phyloP scores from a whole-genome alignment of 202 grass and related monocot genomes.

The Saccharum hybrid region DNA sequence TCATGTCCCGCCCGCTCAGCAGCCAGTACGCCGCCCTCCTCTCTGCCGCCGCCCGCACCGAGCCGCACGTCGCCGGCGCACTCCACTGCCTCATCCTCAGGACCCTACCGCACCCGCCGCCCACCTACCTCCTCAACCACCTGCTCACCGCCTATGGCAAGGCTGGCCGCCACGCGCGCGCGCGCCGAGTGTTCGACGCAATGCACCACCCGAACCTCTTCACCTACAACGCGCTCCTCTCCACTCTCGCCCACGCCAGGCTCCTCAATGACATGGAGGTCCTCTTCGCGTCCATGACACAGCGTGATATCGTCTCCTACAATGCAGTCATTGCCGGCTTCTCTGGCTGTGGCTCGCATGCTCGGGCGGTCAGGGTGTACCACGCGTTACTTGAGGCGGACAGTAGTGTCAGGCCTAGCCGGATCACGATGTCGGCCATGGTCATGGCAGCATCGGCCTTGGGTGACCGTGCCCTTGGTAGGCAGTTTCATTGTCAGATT shows the following conservation, averaged over 20 bases:
- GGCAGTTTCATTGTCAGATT: constrained; percentile 58
- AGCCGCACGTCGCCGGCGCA: not conserved
- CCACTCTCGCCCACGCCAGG: constrained; percentile 47
- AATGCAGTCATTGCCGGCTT: constrained; percentile 49
- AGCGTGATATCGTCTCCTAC: constrained; percentile 49
- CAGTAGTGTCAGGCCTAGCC: constrained; percentile 30
- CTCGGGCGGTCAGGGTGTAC: constrained; percentile 24
- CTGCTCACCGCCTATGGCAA: constrained; percentile 48
- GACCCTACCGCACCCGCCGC: constrained; percentile 12
- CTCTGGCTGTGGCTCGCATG: not conserved
- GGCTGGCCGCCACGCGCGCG: constrained; percentile 21
- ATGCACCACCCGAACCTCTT: constrained; percentile 48
- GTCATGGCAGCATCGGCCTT: constrained; percentile 44
- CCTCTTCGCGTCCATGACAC: constrained; percentile 49
- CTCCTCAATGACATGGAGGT: constrained; percentile 30
- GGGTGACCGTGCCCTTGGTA: constrained; percentile 23
- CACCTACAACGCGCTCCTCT: constrained; percentile 64
- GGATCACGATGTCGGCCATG: constrained; percentile 60
- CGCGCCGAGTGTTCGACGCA: constrained; percentile 56
- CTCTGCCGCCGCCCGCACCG: not conserved
- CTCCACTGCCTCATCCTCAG: constrained; percentile 55
- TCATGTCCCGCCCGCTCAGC: constrained; percentile 46
- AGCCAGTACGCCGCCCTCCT: constrained; percentile 49
- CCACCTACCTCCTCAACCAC: constrained; percentile 60
- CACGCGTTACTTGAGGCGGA: constrained; percentile 32